Conservation (phyloP, 345 rosid species). For the Camelina laxa region DNA sequence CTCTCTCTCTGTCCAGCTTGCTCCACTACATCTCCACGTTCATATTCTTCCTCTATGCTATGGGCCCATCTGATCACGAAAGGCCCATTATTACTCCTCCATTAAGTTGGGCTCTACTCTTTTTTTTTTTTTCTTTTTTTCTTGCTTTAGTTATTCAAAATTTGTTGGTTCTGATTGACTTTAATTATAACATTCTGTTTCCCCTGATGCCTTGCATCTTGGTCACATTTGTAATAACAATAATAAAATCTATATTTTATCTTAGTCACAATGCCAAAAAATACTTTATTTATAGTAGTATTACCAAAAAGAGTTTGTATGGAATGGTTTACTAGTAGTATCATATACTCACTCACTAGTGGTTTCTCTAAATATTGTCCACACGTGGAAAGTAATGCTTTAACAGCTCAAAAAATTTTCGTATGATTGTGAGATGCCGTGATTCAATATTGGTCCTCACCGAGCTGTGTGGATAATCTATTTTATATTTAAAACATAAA, state of each 20-base stretch:
- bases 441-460: conserved; percentile 30
- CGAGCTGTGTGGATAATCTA: conserved; percentile 1
- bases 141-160: conserved; percentile 7
- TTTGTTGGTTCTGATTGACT: conserved; percentile 12
- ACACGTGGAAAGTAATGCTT: conserved; percentile 30
- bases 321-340: conserved; percentile 16
- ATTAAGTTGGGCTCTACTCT: conserved; percentile 24
- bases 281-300: background rate
- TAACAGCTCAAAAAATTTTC: conserved; percentile 33
- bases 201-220: conserved; percentile 1
- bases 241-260: background rate
- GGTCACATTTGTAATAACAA: background rate
- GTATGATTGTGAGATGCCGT: conserved; percentile 26
- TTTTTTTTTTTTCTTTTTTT: background rate
- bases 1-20: conserved; percentile 39
- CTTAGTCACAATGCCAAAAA: background rate
- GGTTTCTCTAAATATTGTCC: background rate
- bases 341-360: conserved; percentile 2
- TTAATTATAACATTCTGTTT: background rate
- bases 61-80: conserved; percentile 36
- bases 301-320: background rate
- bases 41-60: conserved; percentile 7
- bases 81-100: conserved; percentile 37
- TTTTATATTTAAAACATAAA: background rate
- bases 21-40: conserved; percentile 42